Percentiles rank a stretch among this genome's conserved stretches.
phyloP scores from a whole-genome alignment of 345 rosid genomes.

The Pugionium cornutum region DNA sequence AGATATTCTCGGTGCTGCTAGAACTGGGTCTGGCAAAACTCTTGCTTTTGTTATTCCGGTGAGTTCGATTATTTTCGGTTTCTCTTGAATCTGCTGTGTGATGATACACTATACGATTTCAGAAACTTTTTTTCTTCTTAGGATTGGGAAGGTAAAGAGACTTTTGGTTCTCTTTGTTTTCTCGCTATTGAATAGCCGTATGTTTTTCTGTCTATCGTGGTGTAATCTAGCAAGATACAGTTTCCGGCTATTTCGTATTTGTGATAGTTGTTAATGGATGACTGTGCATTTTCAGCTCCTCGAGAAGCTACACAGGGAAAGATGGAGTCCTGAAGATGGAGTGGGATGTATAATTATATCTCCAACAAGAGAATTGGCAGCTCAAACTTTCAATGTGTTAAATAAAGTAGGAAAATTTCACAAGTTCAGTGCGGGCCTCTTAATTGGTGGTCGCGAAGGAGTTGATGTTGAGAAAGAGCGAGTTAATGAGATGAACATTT shows the following conservation, averaged over 20 bases:
- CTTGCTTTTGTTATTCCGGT: conserved; percentile 90
- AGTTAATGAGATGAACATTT: conserved; percentile 73
- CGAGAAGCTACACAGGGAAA: conserved; percentile 77
- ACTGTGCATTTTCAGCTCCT: conserved; percentile 51
- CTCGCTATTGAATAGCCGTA: background rate
- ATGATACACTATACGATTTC: no score
- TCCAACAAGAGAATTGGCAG: conserved; percentile 88
- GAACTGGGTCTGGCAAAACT: conserved; percentile 95
- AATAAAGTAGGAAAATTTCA: conserved; percentile 75
- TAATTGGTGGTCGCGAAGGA: conserved; percentile 90
- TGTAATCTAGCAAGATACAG: background rate
- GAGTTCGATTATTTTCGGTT: conserved; percentile 31
- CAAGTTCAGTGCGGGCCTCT: conserved; percentile 78
- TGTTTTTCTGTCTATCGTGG: background rate
- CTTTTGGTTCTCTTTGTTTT: background rate
- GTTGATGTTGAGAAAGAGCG: conserved; percentile 76
- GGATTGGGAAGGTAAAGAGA: background rate
- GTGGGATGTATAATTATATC: conserved; percentile 92
- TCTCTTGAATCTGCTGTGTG: background rate
- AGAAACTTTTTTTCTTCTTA: background rate
- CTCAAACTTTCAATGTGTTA: conserved; percentile 78
- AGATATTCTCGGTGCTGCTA: conserved; percentile 91
- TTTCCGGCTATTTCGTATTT: background rate
- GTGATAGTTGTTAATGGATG: background rate
- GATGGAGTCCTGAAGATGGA: conserved; percentile 89